Percentiles rank a stretch among this genome's conserved stretches.
Evolutionary conservation across 345 rosid genomes (phyloP).

Genomic region (Geranium brycei): DNA sequence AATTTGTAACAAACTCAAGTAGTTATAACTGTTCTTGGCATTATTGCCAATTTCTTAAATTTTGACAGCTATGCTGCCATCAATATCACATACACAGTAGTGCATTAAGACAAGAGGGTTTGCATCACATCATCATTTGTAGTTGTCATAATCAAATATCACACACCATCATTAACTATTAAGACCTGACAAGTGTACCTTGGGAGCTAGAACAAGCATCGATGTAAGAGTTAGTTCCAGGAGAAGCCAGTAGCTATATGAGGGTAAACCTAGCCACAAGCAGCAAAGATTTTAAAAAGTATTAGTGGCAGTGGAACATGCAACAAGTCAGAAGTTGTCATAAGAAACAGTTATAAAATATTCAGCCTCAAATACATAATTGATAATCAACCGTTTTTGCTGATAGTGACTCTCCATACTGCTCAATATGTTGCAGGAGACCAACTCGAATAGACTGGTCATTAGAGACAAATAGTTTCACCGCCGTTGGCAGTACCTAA

Average conservation of each 20-base stretch:
- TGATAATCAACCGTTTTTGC: slow-evolving; percentile 88
- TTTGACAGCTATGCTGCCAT: not conserved
- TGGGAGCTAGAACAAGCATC: slow-evolving; percentile 91
- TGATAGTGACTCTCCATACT: slow-evolving; percentile 80
- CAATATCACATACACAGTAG: not conserved
- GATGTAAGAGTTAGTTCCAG: slow-evolving; percentile 97
- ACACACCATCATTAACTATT: not conserved
- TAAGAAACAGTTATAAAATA: not conserved
- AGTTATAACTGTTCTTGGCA: not conserved
- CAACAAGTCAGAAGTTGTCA: slow-evolving; percentile 7
- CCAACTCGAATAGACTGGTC: slow-evolving; percentile 90
- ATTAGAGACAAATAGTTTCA: slow-evolving; percentile 80
- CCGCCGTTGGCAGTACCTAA: slow-evolving; percentile 73
- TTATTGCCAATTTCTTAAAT: not conserved
- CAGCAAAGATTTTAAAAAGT: slow-evolving; percentile 4
- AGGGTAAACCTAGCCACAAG: slow-evolving; percentile 57
- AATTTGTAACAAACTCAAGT: too few species aligned
- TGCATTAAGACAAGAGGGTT: not conserved
- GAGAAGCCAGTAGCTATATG: slow-evolving; percentile 88
- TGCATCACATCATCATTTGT: not conserved
- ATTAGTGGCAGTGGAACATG: not conserved
- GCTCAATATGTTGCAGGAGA: slow-evolving; percentile 95
- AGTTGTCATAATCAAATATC: not conserved
- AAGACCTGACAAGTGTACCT: slow-evolving; percentile 30
- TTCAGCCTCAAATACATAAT: slow-evolving; percentile 28